These are phyloP conservation scores for Termitomyces sp. DNA, from an alignment of 1,284 basidiomycete genomes.

Conservation along the genomic window DNA sequence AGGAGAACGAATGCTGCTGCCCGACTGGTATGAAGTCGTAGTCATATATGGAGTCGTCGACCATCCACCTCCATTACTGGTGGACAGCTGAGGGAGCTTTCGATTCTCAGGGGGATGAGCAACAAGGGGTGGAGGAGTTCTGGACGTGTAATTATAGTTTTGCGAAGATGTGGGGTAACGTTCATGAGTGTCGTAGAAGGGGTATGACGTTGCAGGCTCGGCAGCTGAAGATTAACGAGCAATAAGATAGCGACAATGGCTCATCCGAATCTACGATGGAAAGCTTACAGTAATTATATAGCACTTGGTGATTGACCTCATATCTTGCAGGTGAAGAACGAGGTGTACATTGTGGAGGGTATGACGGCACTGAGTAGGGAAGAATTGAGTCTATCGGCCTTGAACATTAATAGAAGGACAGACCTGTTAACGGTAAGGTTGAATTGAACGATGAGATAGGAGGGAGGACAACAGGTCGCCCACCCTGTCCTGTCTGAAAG, in stretches of 20 bases:
- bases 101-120: conserved; percentile 27
- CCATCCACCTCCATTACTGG: conserved; percentile 37
- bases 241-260: conserved; percentile 26
- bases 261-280: conserved; percentile 13
- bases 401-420: conserved; percentile 54
- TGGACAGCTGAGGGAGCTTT: conserved; percentile 34
- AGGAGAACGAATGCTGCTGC: conserved; percentile 45
- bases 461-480: conserved; percentile 81
- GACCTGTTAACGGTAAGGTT: conserved; percentile 83
- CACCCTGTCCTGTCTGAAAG: conserved; percentile 76
- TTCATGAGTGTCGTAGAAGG: conserved; percentile 52
- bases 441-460: conserved; percentile 70
- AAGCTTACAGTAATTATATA: conserved; percentile 50
- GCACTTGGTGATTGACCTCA: conserved; percentile 45
- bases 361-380: conserved; percentile 47
- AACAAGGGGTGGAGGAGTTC: conserved; percentile 41
- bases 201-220: conserved; percentile 38
- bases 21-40: conserved; percentile 27
- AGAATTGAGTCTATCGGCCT: conserved; percentile 49
- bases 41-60: conserved; percentile 31
- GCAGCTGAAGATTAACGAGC: conserved; percentile 31
- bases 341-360: conserved; percentile 53
- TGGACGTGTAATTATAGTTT: conserved; percentile 44
- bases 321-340: conserved; percentile 54
- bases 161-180: conserved; percentile 43